These are phyloP conservation scores for Pilatotrama ljubarskyi DNA, from an alignment of 768 basidiomycete genomes.

Conservation along the genomic window DNA sequence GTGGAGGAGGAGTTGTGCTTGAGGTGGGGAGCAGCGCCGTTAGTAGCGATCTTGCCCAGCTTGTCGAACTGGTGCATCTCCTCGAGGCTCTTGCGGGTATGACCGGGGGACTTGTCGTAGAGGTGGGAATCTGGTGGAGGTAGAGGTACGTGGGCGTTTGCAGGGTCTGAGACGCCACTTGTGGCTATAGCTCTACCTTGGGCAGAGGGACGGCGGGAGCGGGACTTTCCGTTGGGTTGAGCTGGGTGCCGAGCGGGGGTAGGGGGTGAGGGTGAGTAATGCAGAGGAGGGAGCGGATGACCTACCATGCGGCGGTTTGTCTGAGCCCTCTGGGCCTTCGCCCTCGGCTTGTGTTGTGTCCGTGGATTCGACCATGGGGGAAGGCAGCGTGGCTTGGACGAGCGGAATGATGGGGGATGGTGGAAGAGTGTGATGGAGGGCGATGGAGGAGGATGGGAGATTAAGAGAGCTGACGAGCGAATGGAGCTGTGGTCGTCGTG, in stretches of 20 bases:
- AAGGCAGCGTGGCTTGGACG: conserved; percentile 22
- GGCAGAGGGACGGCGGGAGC: conserved; percentile 21
- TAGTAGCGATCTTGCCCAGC: conserved; percentile 17
- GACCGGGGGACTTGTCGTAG: conserved; percentile 52
- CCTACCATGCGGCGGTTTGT: conserved; percentile 51
- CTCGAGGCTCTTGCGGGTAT: conserved; percentile 46
- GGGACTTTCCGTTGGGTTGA: conserved; percentile 24
- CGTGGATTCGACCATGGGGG: conserved; percentile 43
- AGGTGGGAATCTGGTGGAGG: conserved; percentile 51
- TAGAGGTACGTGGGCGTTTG: conserved; percentile 42
- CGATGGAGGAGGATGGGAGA: conserved; percentile 15
- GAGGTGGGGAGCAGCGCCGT: conserved; percentile 23
- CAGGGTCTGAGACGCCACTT: conserved; percentile 22
- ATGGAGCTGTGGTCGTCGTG: conserved; percentile 22
- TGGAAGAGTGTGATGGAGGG: conserved; percentile 17
- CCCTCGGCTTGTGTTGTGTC: conserved; percentile 55
- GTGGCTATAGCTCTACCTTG: conserved; percentile 9
- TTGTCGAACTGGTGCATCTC: conserved; percentile 28
- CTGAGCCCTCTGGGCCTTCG: conserved; percentile 58
- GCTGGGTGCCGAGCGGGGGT: conserved; percentile 8
- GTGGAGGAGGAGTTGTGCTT: conserved; percentile 38
- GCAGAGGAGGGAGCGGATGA: conserved; percentile 5
- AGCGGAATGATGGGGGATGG: conserved; percentile 15
- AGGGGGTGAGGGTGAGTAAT: conserved; percentile 2
- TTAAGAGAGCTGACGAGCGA: conserved; percentile 13